Conservation (phyloP, 1,284 basidiomycete genomes). For the Afroboletus lepidellus region DNA sequence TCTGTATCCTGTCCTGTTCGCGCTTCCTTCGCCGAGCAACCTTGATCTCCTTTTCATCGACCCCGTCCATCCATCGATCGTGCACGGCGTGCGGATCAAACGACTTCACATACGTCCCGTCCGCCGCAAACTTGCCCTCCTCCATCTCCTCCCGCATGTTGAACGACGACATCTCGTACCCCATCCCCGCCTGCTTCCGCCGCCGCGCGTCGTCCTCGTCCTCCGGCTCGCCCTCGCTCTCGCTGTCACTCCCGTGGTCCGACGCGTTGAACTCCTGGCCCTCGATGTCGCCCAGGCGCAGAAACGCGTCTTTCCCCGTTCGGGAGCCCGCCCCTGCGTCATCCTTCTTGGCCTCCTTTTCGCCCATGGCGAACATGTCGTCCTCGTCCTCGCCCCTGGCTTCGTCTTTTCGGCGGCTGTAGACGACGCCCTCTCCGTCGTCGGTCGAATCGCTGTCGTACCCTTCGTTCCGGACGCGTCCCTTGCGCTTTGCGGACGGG, state of each 20-base stretch:
- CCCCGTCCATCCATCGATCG: constrained; percentile 92
- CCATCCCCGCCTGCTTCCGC: constrained; percentile 84
- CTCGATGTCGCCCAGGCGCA: constrained; percentile 92
- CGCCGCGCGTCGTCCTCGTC: constrained; percentile 79
- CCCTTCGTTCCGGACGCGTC: constrained; percentile 79
- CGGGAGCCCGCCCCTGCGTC: constrained; percentile 27
- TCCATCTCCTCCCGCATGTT: constrained; percentile 99
- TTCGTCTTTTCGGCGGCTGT: constrained; percentile 61
- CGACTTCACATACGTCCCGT: constrained; percentile 85
- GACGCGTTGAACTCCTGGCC: constrained; percentile 85
- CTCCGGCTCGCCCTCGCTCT: constrained; percentile 59
- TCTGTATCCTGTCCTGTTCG: constrained; percentile 67
- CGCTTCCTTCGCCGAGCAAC: constrained; percentile 72
- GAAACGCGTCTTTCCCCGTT: constrained; percentile 68
- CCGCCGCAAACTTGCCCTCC: constrained; percentile 94
- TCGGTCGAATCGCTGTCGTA: constrained; percentile 94
- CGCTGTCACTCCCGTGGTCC: constrained; percentile 43
- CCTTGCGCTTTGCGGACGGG: constrained; percentile 55
- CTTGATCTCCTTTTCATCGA: constrained; percentile 86
- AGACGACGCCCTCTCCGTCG: constrained; percentile 87
- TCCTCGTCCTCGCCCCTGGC: constrained; percentile 65
- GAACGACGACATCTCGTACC: constrained; percentile 90
- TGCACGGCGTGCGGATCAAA: constrained; percentile 90
- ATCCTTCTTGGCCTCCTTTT: constrained; percentile 50
- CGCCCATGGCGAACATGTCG: constrained; percentile 82